Percentiles rank a stretch among this genome's conserved stretches.
These are phyloP conservation scores for Pseudotsuga menziesii DNA, from an alignment of 75 land plant genomes.

Conservation along the genomic window DNA sequence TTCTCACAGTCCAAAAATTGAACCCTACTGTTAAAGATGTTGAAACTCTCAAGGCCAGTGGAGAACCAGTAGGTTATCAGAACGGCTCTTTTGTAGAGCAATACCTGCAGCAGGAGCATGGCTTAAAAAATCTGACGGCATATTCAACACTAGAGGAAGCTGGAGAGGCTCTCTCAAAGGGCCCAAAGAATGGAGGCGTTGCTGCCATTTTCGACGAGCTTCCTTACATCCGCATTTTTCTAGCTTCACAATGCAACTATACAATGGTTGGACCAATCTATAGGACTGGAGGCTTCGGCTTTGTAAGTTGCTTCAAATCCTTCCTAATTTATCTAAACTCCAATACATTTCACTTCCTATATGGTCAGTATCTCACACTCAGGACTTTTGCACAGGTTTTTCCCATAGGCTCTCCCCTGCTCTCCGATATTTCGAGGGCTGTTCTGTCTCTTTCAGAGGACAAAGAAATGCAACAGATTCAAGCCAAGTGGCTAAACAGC, in stretches of 20 bases:
- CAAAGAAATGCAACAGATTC: slow-evolving; percentile 14
- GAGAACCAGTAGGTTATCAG: slow-evolving; percentile 36
- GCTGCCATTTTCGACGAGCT: slow-evolving; percentile 35
- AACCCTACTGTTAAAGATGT: slow-evolving; percentile 16
- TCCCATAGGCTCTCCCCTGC: slow-evolving; percentile 47
- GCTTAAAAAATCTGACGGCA: slow-evolving; percentile 16
- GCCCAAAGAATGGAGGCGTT: slow-evolving; percentile 18
- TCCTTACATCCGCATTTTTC: slow-evolving; percentile 36
- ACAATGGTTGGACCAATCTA: slow-evolving; percentile 39
- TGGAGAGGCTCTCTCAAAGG: slow-evolving; percentile 24
- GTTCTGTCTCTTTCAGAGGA: slow-evolving; percentile 36
- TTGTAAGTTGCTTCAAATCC: slow-evolving; percentile 28
- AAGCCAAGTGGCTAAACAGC: slow-evolving; percentile 20
- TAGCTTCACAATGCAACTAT: slow-evolving; percentile 30
- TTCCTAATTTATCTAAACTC: not conserved
- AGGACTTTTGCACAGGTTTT: slow-evolving; percentile 27
- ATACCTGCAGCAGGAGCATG: slow-evolving; percentile 24
- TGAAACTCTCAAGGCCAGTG: slow-evolving; percentile 13
- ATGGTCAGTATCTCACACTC: not conserved
- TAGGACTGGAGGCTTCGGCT: slow-evolving; percentile 57
- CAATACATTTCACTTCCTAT: not conserved
- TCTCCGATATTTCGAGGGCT: slow-evolving; percentile 30
- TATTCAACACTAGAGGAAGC: slow-evolving; percentile 10
- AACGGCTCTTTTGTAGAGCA: slow-evolving; percentile 36
- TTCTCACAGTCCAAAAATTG: slow-evolving; percentile 64